Conservation (phyloP, 148 eudicot species). For the Persicaria maculosa region DNA sequence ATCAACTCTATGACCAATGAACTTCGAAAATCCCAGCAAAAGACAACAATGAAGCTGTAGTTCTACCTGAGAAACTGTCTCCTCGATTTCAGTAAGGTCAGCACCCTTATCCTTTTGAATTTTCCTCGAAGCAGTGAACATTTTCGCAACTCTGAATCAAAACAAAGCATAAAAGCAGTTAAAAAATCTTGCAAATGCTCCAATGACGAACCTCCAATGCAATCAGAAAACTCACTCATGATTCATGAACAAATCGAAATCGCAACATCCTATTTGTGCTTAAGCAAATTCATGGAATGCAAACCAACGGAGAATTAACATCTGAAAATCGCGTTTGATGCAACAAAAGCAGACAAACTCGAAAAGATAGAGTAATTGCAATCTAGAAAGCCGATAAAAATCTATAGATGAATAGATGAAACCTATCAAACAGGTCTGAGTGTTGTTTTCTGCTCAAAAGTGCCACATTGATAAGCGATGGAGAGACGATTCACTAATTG, state of each 20-base stretch:
- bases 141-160: slow-evolving; percentile 20
- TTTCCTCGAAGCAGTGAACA: slow-evolving; percentile 64
- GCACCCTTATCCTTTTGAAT: slow-evolving; percentile 64
- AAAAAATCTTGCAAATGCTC: not conserved
- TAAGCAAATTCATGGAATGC: not conserved
- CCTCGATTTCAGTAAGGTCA: slow-evolving; percentile 65
- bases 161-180: not conserved
- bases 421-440: not conserved
- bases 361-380: not conserved
- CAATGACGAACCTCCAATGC: not conserved
- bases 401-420: not conserved
- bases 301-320: not conserved
- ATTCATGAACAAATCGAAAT: not conserved
- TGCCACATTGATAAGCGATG: not conserved
- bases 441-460: not conserved
- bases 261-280: not conserved
- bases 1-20: not conserved
- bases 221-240: not conserved
- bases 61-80: slow-evolving; percentile 68
- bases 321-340: not conserved
- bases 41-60: not conserved
- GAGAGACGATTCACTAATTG: not conserved
- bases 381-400: slow-evolving; percentile 2
- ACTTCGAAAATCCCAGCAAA: not conserved
- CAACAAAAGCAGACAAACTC: not conserved